These are phyloP conservation scores for Vitis rotundifolia DNA, from an alignment of 164 flowering plant species.

Conservation along the genomic window DNA sequence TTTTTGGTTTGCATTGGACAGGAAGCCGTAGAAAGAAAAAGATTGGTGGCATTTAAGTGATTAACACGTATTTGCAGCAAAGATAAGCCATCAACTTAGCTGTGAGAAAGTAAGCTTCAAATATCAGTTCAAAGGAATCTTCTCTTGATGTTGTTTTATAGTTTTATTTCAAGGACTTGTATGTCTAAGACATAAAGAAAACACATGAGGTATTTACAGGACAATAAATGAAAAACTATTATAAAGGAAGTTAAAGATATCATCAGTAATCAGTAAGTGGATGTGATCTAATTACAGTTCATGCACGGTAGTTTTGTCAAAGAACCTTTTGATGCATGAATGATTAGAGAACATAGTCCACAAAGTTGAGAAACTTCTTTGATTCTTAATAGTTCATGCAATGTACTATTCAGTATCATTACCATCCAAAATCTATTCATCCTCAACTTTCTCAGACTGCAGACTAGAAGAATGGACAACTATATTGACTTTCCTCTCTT, in stretches of 20 bases:
- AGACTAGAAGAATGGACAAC: too few species aligned
- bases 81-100: neutral
- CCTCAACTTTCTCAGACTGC: too few species aligned
- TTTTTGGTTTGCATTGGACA: conserved; percentile 7
- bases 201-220: neutral
- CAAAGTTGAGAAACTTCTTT: too few species aligned
- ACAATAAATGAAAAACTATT: neutral
- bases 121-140: neutral
- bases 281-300: neutral
- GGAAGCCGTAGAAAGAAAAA: conserved; percentile 20
- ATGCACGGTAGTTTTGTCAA: too few species aligned
- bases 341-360: too few species aligned
- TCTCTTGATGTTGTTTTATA: neutral
- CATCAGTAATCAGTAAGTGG: neutral
- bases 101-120: neutral
- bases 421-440: too few species aligned
- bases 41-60: conserved; percentile 7
- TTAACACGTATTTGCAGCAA: neutral
- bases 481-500: too few species aligned
- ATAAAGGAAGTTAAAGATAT: neutral
- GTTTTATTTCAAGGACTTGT: neutral
- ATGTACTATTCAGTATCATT: too few species aligned
- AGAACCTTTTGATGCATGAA: too few species aligned
- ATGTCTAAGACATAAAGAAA: neutral
- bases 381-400: too few species aligned